Conservation (phyloP, 345 rosid species). For the Lumnitzera littorea region DNA sequence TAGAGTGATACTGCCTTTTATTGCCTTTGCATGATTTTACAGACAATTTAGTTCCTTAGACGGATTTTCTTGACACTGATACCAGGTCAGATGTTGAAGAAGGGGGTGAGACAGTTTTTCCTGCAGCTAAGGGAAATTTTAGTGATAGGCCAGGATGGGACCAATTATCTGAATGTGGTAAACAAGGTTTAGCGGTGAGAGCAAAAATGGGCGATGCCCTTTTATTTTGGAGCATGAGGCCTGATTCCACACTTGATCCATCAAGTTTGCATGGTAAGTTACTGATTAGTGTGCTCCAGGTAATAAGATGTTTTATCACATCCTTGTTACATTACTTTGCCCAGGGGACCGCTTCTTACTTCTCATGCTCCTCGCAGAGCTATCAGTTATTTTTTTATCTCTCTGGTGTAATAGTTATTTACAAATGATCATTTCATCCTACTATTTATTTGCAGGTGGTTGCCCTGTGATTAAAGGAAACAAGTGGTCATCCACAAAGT, state of each 20-base stretch:
- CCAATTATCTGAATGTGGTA: conserved; percentile 80
- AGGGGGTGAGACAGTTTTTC: conserved; percentile 96
- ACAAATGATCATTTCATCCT: background rate
- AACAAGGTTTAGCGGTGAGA: conserved; percentile 62
- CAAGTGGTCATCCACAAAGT: conserved; percentile 95
- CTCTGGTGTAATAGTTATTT: background rate
- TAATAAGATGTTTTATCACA: background rate
- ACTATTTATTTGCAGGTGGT: conserved; percentile 37
- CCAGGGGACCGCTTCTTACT: no score
- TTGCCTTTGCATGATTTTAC: background rate
- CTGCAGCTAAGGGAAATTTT: conserved; percentile 53
- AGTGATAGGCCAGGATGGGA: conserved; percentile 72
- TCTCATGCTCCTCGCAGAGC: no score
- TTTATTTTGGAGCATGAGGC: conserved; percentile 91
- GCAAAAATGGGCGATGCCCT: conserved; percentile 87
- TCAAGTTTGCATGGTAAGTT: conserved; percentile 78
- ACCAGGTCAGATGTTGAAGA: conserved; percentile 92
- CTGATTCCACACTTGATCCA: conserved; percentile 82
- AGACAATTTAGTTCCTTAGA: conserved; percentile 1
- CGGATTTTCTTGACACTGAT: conserved; percentile 2
- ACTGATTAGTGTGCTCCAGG: background rate
- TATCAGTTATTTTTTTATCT: no score
- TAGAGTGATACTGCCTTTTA: background rate
- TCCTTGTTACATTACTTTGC: no score
- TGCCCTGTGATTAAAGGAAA: conserved; percentile 86